Evolutionary conservation across 371 early-diverging fungal species (phyloP).

Genomic region (Dipsacomyces acuminosporus): DNA sequence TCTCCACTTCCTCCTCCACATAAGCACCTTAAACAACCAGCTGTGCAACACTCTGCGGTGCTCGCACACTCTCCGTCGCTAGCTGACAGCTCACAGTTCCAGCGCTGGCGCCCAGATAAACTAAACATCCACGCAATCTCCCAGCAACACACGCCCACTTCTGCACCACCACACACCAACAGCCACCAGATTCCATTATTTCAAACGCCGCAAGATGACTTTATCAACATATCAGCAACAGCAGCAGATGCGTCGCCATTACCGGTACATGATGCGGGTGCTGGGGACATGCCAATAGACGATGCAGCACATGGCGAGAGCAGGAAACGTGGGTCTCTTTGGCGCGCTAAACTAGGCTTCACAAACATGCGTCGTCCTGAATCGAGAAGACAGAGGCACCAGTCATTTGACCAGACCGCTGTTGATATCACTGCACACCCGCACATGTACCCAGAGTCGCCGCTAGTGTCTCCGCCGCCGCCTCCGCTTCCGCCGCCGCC

Average conservation of each 20-base stretch:
- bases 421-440: conserved; percentile 37
- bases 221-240: no score
- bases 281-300: neutral
- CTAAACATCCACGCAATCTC: conserved; percentile 4
- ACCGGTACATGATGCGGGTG: no score
- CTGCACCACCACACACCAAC: no score
- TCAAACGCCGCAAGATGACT: no score
- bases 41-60: no score
- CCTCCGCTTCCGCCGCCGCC: conserved; percentile 19
- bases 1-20: no score
- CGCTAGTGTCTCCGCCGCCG: conserved; percentile 35
- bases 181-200: no score
- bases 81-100: neutral
- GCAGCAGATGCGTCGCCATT: no score
- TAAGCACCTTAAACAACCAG: no score
- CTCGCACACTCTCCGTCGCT: no score
- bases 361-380: conserved; percentile 40
- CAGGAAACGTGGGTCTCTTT: conserved; percentile 31
- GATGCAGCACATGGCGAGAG: conserved; percentile 12
- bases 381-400: conserved; percentile 31
- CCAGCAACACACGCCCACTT: no score
- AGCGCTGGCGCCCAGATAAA: conserved; percentile 19
- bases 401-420: conserved; percentile 34
- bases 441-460: conserved; percentile 28
- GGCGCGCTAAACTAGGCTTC: conserved; percentile 43